These are phyloP conservation scores for Talaromyces sp. DNA, from an alignment of 2,329 filamentous ascomycete species.

Conservation along the genomic window DNA sequence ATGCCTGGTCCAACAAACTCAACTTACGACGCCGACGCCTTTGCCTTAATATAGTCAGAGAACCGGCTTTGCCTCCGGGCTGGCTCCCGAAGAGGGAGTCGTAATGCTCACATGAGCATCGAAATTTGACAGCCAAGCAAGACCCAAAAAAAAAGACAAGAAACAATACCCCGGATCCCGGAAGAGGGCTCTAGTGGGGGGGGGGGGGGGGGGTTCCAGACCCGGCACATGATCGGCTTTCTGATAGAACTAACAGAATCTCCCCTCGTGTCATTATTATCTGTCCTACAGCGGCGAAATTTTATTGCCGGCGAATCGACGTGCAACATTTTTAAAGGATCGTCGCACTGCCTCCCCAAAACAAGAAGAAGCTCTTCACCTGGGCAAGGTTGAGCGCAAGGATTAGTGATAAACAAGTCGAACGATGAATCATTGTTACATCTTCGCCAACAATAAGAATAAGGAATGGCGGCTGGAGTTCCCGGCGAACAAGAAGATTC, in stretches of 20 bases:
- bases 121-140: not conserved
- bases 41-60: slow-evolving; percentile 2
- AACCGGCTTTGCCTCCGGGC: not conserved
- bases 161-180: slow-evolving; percentile 6
- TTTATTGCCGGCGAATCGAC: too few species aligned
- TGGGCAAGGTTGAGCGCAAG: too few species aligned
- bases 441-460: not conserved
- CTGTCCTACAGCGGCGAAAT: too few species aligned
- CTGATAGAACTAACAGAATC: too few species aligned
- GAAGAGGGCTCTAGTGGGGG: not conserved
- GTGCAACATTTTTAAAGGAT: too few species aligned
- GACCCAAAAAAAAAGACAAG: not conserved
- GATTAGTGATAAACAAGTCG: too few species aligned
- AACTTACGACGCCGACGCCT: too few species aligned
- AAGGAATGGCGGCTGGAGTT: not conserved
- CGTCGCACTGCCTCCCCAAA: not conserved
- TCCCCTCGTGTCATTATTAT: too few species aligned
- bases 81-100: not conserved
- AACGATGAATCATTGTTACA: slow-evolving; percentile 8
- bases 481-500: too few species aligned
- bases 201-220: too few species aligned
- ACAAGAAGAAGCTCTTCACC: not conserved
- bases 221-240: slow-evolving; percentile 6
- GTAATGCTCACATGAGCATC: slow-evolving; percentile 8
- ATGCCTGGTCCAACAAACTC: not conserved